phyloP scores from a whole-genome alignment of 2,329 filamentous ascomycete species.

The Diplodia corticola region DNA sequence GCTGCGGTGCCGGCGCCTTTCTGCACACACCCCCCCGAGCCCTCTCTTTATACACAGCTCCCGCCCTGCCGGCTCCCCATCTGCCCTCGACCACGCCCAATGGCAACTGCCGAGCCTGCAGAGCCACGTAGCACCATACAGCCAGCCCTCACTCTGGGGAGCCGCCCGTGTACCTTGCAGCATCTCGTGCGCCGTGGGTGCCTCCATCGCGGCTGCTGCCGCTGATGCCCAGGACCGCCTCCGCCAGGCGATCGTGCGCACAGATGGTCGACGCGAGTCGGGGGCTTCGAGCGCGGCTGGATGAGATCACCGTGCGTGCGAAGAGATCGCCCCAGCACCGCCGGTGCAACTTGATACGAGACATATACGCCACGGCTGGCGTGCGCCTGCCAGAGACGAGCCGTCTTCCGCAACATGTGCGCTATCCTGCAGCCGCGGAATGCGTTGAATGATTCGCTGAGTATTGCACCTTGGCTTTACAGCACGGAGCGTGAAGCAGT shows the following conservation, averaged over 20 bases:
- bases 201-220: neutral
- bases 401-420: neutral
- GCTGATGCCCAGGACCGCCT: neutral
- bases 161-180: slow-evolving; percentile 12
- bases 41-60: slow-evolving; percentile 10
- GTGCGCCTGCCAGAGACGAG: neutral
- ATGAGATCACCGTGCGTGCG: neutral
- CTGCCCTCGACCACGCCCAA: slow-evolving; percentile 2
- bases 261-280: neutral
- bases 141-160: slow-evolving; percentile 16
- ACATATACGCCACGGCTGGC: neutral
- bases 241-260: neutral
- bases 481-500: neutral
- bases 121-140: slow-evolving; percentile 21
- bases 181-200: neutral
- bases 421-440: neutral
- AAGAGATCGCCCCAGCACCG: neutral
- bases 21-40: neutral
- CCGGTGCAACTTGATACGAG: slow-evolving; percentile 1
- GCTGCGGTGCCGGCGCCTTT: neutral
- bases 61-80: slow-evolving; percentile 20
- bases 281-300: neutral
- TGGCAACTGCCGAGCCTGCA: slow-evolving; percentile 18
- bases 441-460: neutral
- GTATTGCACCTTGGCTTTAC: neutral